These are phyloP conservation scores for Hymenoscyphus fructigenus DNA, from an alignment of 2,329 filamentous ascomycete species.

Conservation along the genomic window DNA sequence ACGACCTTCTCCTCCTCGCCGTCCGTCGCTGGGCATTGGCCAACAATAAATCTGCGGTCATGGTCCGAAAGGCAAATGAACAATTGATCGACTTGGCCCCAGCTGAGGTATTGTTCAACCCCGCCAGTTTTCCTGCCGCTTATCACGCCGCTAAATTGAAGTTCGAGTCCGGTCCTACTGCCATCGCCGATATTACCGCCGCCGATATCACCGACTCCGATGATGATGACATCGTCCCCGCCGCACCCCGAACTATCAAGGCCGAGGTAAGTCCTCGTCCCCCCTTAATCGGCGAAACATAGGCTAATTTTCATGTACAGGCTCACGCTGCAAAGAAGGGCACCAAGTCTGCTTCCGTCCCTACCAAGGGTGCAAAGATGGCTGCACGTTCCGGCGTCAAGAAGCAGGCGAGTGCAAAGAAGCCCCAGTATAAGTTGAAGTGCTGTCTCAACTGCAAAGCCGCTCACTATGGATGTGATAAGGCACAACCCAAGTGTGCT, in stretches of 20 bases:
- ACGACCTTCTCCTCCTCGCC: background rate
- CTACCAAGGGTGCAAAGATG: background rate
- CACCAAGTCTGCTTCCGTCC: too few species aligned
- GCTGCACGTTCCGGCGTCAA: background rate
- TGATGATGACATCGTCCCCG: too few species aligned
- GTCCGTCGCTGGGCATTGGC: background rate
- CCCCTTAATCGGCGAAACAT: background rate
- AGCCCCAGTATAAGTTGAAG: too few species aligned
- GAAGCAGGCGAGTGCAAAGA: background rate
- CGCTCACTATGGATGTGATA: background rate
- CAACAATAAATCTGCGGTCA: background rate
- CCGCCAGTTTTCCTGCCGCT: background rate
- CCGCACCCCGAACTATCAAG: background rate
- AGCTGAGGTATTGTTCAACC: background rate
- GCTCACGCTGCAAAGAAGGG: background rate
- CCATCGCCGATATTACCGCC: background rate
- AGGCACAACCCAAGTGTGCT: background rate
- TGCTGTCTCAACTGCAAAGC: background rate
- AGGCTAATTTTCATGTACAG: too few species aligned
- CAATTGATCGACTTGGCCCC: background rate
- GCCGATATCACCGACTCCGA: background rate
- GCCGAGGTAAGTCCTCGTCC: background rate
- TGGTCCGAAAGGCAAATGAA: background rate
- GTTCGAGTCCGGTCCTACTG: background rate
- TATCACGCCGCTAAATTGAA: background rate